phyloP scores from a whole-genome alignment of 257 asterid species.

The Plectranthus barbatus region DNA sequence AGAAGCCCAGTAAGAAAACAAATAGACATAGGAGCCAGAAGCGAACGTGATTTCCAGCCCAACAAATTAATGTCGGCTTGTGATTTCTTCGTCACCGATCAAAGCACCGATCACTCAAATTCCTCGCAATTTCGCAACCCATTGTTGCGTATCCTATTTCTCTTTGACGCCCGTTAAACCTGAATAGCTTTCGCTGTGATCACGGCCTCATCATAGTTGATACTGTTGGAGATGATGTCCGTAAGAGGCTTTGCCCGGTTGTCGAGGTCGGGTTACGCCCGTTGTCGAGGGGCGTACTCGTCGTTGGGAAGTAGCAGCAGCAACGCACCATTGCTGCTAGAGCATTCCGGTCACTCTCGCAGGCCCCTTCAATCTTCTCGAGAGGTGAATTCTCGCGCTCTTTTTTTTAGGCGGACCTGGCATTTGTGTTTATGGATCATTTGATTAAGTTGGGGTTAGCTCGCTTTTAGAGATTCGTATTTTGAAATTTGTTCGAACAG shows the following conservation, averaged over 20 bases:
- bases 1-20: conserved; percentile 6
- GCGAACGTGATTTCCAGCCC: conserved; percentile 12
- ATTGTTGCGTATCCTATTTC: background rate
- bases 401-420: no score
- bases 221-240: conserved; percentile 25
- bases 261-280: conserved; percentile 36
- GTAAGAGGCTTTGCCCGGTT: conserved; percentile 37
- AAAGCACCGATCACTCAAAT: conserved; percentile 3
- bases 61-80: conserved; percentile 15
- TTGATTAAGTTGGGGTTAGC: background rate
- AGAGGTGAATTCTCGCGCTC: conserved; percentile 30
- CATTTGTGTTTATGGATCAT: background rate
- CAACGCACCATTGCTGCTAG: conserved; percentile 23
- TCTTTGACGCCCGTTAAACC: conserved; percentile 2
- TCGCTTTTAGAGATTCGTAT: background rate
- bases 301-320: conserved; percentile 4
- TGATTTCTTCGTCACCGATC: conserved; percentile 7
- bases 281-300: conserved; percentile 28
- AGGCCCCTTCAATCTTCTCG: conserved; percentile 30
- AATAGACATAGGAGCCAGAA: conserved; percentile 6
- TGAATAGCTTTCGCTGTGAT: background rate
- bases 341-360: conserved; percentile 27
- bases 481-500: conserved; percentile 10
- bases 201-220: background rate
- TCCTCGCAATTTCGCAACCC: background rate